Percentiles rank a stretch among this genome's conserved stretches.
Conservation (phyloP, 1,284 basidiomycete genomes). For the Coniophora puteana region DNA sequence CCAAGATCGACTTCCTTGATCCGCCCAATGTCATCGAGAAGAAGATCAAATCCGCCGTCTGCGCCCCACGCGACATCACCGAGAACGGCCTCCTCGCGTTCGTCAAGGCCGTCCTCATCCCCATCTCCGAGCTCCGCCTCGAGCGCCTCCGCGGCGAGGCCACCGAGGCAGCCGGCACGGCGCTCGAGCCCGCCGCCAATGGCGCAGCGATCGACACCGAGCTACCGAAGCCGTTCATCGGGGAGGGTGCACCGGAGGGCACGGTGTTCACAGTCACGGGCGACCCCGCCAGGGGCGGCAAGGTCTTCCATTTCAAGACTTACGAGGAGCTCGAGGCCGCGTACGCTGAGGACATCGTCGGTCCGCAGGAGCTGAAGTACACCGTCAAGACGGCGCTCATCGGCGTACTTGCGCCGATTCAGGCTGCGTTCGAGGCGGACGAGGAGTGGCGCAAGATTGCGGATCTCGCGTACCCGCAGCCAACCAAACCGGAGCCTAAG, state of each 20-base stretch:
- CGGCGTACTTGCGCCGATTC: constrained; percentile 80
- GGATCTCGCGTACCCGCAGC: constrained; percentile 82
- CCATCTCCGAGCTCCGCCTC: constrained; percentile 74
- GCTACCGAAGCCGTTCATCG: constrained; percentile 55
- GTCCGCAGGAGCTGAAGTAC: constrained; percentile 90
- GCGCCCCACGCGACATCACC: constrained; percentile 88
- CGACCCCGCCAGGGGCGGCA: constrained; percentile 79
- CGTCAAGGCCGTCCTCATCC: constrained; percentile 85
- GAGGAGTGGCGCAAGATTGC: constrained; percentile 83
- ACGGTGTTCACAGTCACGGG: constrained; percentile 81
- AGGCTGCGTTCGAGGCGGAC: constrained; percentile 70
- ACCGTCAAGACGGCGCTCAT: constrained; percentile 79
- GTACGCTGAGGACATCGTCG: constrained; percentile 75
- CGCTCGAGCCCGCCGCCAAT: too few relatives aligned
- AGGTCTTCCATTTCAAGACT: constrained; percentile 69
- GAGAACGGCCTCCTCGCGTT: constrained; percentile 94
- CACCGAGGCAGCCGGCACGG: constrained; percentile 28
- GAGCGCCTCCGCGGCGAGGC: constrained; percentile 50
- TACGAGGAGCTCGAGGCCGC: constrained; percentile 74
- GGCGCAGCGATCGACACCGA: not conserved
- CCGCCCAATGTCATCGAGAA: constrained; percentile 77
- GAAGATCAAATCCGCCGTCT: constrained; percentile 93
- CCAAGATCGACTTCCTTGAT: constrained; percentile 98
- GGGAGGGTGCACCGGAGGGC: constrained; percentile 71
- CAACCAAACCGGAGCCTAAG: constrained; percentile 57